phyloP scores from a whole-genome alignment of 1,139 yeast genomes.

The Suhomyces bokatorum region DNA sequence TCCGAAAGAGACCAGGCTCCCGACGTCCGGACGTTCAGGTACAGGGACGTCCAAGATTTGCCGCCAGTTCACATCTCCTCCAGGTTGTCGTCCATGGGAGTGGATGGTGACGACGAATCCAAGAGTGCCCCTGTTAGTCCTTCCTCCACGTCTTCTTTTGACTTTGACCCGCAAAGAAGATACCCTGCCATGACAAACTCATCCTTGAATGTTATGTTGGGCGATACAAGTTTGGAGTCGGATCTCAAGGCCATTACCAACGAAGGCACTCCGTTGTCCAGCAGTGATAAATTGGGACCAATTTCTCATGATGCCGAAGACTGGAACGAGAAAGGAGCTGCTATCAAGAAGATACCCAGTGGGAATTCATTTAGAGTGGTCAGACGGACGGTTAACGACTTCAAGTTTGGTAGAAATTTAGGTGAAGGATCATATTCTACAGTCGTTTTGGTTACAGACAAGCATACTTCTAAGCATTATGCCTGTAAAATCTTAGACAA shows the following conservation, averaged over 20 bases:
- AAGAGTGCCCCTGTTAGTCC: conserved; percentile 31
- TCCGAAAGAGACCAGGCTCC: conserved; percentile 19
- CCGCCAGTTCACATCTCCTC: conserved; percentile 34
- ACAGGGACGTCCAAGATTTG: conserved; percentile 6
- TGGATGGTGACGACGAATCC: conserved; percentile 14
- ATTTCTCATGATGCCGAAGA: conserved; percentile 13
- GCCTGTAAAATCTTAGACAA: conserved; percentile 93
- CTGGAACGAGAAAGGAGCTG: conserved; percentile 45
- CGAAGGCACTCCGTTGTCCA: neutral
- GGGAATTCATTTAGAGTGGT: conserved; percentile 27
- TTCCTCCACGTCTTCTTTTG: conserved; percentile 13
- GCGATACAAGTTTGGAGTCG: conserved; percentile 22
- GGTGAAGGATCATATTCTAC: conserved; percentile 98
- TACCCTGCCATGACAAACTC: conserved; percentile 32
- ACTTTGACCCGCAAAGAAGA: conserved; percentile 12
- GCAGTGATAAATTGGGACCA: neutral
- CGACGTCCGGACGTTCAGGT: conserved; percentile 8
- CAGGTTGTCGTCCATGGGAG: conserved; percentile 29
- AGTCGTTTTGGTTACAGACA: conserved; percentile 82
- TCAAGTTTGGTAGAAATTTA: conserved; percentile 78
- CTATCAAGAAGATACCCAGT: conserved; percentile 25
- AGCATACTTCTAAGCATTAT: conserved; percentile 67
- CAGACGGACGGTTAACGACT: conserved; percentile 76
- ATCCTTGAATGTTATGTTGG: conserved; percentile 40
- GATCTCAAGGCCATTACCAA: conserved; percentile 7